A percentile compares a stretch with the other conserved stretches of the same genome.
Conservation (phyloP, 495 filamentous ascomycete genomes). For the Penicillium goetzii region DNA sequence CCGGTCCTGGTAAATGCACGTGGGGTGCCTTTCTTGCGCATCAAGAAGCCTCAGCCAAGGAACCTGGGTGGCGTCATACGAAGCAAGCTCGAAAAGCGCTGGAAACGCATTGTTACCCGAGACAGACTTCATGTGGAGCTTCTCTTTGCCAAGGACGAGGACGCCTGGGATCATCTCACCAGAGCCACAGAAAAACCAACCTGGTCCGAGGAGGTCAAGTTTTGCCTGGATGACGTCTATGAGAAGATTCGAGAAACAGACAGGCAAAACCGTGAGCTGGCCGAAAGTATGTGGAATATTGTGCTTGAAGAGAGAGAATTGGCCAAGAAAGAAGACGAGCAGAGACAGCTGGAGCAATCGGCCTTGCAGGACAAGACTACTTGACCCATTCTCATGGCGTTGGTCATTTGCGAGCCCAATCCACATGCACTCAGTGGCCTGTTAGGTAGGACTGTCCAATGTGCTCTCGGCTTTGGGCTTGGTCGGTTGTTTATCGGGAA, state of each 20-base stretch:
- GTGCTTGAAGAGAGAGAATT: conserved; percentile 47
- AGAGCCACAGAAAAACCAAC: conserved; percentile 19
- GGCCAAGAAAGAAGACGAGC: conserved; percentile 37
- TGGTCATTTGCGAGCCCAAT: not conserved
- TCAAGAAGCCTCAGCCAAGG: conserved; percentile 69
- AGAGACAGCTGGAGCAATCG: conserved; percentile 18
- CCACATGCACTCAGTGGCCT: not conserved
- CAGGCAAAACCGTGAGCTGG: conserved; percentile 32
- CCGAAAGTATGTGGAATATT: conserved; percentile 47
- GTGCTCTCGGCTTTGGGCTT: not conserved
- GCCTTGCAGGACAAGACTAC: not conserved
- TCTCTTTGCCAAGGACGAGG: conserved; percentile 57
- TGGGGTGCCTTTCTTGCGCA: conserved; percentile 69
- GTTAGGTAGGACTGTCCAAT: not conserved
- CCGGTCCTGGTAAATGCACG: conserved; percentile 62
- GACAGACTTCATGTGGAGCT: conserved; percentile 39
- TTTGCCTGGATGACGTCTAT: conserved; percentile 25
- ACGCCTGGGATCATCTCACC: conserved; percentile 58
- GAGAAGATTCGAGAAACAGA: conserved; percentile 32
- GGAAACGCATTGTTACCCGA: conserved; percentile 36
- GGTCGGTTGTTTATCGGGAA: not conserved
- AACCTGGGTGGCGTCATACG: conserved; percentile 60
- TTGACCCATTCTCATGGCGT: not conserved
- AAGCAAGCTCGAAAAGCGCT: conserved; percentile 52
- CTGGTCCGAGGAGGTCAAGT: conserved; percentile 32